phyloP scores from a whole-genome alignment of 2,329 filamentous ascomycete species.

The Penicillium sp. region DNA sequence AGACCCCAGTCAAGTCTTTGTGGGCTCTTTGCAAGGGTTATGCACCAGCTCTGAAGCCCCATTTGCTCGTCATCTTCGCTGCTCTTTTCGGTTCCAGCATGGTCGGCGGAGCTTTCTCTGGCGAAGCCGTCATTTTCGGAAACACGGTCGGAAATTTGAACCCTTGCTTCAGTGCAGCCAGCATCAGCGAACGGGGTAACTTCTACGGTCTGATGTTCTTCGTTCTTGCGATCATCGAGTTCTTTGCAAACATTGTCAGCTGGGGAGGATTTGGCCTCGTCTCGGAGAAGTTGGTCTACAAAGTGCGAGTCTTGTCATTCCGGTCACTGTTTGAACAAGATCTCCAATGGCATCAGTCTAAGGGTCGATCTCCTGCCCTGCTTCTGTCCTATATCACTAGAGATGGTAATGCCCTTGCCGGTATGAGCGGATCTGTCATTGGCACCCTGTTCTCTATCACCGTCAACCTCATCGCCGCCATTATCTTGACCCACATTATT shows the following conservation, averaged over 20 bases:
- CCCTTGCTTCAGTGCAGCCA: constrained; percentile 49
- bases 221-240: constrained; percentile 58
- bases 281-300: constrained; percentile 64
- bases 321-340: constrained; percentile 64
- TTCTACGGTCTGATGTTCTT: constrained; percentile 61
- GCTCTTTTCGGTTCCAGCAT: constrained; percentile 53
- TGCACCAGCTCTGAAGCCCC: constrained; percentile 33
- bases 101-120: constrained; percentile 58
- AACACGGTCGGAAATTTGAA: constrained; percentile 58
- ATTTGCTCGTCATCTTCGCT: constrained; percentile 45
- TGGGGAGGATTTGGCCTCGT: constrained; percentile 58
- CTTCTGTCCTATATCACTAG: constrained; percentile 67
- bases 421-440: constrained; percentile 67
- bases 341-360: constrained; percentile 68
- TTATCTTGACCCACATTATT: constrained; percentile 67
- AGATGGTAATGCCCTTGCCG: constrained; percentile 65
- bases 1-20: constrained; percentile 27
- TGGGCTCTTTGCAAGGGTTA: constrained; percentile 31
- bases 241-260: constrained; percentile 60
- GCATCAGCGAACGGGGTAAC: constrained; percentile 50
- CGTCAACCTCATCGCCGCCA: constrained; percentile 66
- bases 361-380: constrained; percentile 58
- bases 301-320: constrained; percentile 62
- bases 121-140: constrained; percentile 59
- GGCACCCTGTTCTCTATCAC: constrained; percentile 66